Conservation (phyloP, 2,329 filamentous ascomycete species). For the Cryphonectria naterciae region DNA sequence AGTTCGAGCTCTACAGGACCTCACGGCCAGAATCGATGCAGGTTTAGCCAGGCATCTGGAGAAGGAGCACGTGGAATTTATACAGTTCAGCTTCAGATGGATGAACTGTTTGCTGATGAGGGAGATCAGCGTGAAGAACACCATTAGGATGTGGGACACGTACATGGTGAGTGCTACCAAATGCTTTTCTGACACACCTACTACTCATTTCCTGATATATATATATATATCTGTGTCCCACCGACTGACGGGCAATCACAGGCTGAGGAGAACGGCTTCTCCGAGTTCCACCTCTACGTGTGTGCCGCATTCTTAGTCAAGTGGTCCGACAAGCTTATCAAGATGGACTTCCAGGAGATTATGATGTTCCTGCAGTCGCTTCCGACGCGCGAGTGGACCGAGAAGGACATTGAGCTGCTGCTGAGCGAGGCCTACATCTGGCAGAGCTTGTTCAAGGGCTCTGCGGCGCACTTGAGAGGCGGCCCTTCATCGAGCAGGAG, state of each 20-base stretch:
- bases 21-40: conserved; percentile 87
- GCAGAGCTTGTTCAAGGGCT: conserved; percentile 96
- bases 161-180: conserved; percentile 73
- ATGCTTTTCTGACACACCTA: background rate
- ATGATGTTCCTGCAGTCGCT: conserved; percentile 99
- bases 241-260: conserved; percentile 42
- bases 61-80: conserved; percentile 92
- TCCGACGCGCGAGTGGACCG: conserved; percentile 91
- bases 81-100: conserved; percentile 99
- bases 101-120: conserved; percentile 99
- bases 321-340: conserved; percentile 92
- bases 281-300: conserved; percentile 96
- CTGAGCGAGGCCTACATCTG: conserved; percentile 98
- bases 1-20: conserved; percentile 83
- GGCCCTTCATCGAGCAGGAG: conserved; percentile 43
- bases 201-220: background rate
- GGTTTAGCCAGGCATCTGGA: conserved; percentile 86
- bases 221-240: background rate
- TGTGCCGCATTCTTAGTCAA: conserved; percentile 98
- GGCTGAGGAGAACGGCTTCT: conserved; percentile 98
- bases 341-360: conserved; percentile 97
- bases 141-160: conserved; percentile 99
- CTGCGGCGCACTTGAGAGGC: conserved; percentile 81
- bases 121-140: conserved; percentile 94
- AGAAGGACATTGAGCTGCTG: conserved; percentile 95